phyloP scores from a whole-genome alignment of 2,329 filamentous ascomycete genomes.

The Conoideocrella luteorostrata region DNA sequence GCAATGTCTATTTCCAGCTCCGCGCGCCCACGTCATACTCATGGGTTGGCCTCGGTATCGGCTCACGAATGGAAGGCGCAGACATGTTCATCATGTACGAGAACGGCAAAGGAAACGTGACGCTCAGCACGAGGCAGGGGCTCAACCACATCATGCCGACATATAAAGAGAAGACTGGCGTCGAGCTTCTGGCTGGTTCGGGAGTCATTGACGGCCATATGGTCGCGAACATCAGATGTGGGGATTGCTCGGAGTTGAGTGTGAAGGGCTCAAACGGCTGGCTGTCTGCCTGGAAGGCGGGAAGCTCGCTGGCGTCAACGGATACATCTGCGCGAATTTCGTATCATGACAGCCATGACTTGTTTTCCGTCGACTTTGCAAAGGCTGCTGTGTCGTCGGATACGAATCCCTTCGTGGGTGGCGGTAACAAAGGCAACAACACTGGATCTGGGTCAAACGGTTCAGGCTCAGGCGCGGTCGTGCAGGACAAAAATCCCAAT shows the following conservation, averaged over 20 bases:
- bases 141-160: slow-evolving; percentile 41
- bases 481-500: slow-evolving; percentile 13
- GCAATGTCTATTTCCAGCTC: slow-evolving; percentile 57
- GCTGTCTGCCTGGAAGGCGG: slow-evolving; percentile 50
- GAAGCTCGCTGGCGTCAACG: slow-evolving; percentile 37
- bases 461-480: not conserved
- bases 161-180: slow-evolving; percentile 34
- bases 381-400: slow-evolving; percentile 39
- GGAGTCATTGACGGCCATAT: slow-evolving; percentile 47
- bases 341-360: slow-evolving; percentile 38
- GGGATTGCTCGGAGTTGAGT: slow-evolving; percentile 43
- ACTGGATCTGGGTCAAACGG: not conserved
- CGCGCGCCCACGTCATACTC: slow-evolving; percentile 43
- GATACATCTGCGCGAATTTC: slow-evolving; percentile 32
- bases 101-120: slow-evolving; percentile 52
- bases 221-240: slow-evolving; percentile 53
- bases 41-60: slow-evolving; percentile 56
- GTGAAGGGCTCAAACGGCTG: slow-evolving; percentile 37
- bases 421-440: slow-evolving; percentile 10
- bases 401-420: slow-evolving; percentile 43
- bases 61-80: slow-evolving; percentile 45
- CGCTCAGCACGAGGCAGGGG: slow-evolving; percentile 50
- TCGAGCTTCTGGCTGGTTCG: slow-evolving; percentile 53
- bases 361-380: slow-evolving; percentile 43
- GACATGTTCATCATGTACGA: slow-evolving; percentile 60